Base-by-base conservation (phyloP, 139 green algal species). In the Chlamydomonas applanata region DNA sequence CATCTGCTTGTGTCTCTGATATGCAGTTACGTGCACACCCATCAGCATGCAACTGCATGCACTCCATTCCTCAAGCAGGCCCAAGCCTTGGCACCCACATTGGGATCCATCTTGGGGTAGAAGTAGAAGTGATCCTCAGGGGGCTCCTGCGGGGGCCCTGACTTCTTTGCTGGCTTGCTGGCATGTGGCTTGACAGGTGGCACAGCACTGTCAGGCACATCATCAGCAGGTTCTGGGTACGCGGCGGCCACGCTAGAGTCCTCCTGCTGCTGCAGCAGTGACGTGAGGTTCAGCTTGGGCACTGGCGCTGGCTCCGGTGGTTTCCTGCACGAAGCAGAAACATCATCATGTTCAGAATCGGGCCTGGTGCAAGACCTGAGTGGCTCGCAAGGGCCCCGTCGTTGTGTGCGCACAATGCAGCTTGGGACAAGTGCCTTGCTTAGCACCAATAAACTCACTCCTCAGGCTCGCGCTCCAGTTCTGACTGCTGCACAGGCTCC, bases 111-210 rank as follows among this genome's bases (percentile, higher is more conserved):
- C 69, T 80, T 84, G 45, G 61, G 61, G 61, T 78, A 78, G 45
- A 72, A 74, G 79, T 84, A 84, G 40, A 84, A 84, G 62, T 84
- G 79, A 30, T 84, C 79, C 5, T 44, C n/a, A 4, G 77, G 64
- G 27, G 75, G 71, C 77, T 76, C 64, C 29, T 70, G 67, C 14
- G 71, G 62, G 27, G 25, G 27, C 1, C 32, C 46, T 1, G 60
- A 36, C 32, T 64, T 71, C 57, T 76, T 81, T 35, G 25, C 19
- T 49, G 70, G 59, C 59, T 35, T 66, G 59, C n/a, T 66, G 59
- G 3, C 24, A 0, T 75, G 36, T 11, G 13, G 22, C 2, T 71
- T 52, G 19, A 33, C 46, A 22, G 54, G 35, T 53, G 59, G 36
- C 56, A 80, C 59, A 36, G 59, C n/a, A 9, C 25, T 35, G 30